Conservation (phyloP, 2,329 filamentous ascomycete species). For the Alternaria metachromatica region DNA sequence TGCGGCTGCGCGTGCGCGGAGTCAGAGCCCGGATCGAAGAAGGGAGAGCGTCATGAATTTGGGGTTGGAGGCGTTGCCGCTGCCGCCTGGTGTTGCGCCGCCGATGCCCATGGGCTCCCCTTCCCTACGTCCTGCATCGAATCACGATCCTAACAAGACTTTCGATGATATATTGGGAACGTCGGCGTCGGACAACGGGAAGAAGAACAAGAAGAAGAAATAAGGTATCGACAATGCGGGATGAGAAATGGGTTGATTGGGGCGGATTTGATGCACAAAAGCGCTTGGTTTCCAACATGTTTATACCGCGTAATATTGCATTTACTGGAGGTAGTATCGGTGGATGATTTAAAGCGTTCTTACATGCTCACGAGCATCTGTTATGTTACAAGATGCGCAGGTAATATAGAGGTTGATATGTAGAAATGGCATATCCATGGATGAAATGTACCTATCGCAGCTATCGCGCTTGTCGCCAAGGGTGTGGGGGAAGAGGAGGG, state of each 20-base stretch:
- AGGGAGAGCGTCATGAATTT: conserved; percentile 55
- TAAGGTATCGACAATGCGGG: conserved; percentile 12
- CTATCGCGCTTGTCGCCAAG: conserved; percentile 2
- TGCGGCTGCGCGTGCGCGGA: conserved; percentile 26
- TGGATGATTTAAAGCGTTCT: conserved; percentile 4
- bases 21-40: conserved; percentile 42
- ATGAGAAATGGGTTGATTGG: not conserved
- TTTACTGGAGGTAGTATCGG: not conserved
- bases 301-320: conserved; percentile 4
- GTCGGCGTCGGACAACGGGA: conserved; percentile 27
- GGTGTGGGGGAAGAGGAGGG: too few species aligned
- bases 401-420: too few species aligned
- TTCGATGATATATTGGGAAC: conserved; percentile 57
- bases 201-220: conserved; percentile 41
- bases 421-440: not conserved
- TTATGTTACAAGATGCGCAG: not conserved
- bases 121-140: conserved; percentile 34
- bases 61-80: conserved; percentile 55
- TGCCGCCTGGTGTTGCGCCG: conserved; percentile 53
- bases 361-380: not conserved
- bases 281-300: not conserved
- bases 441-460: conserved; percentile 1
- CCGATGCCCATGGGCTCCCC: conserved; percentile 33
- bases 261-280: conserved; percentile 6
- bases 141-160: conserved; percentile 53